Evolutionary conservation across 345 rosid species (phyloP), one percentile per base, ranked within the genome.

Genomic region (Aurinia saxatilis): DNA sequence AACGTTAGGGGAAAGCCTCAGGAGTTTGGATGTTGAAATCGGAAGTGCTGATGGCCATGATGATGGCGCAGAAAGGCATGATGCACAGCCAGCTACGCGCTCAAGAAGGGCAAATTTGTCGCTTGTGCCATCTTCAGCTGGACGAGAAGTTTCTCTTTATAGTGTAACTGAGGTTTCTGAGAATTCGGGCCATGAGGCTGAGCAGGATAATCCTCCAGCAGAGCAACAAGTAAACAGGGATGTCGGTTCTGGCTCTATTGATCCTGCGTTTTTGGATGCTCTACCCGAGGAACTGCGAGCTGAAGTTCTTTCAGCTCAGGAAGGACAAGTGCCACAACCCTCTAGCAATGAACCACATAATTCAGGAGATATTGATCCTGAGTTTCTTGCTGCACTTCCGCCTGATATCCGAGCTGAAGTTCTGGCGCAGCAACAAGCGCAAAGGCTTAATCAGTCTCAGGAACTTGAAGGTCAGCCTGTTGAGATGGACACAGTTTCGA

Each of bases 21-120:
- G 96, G 67, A 92, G 98, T 77, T 75, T 92, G 54, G 98, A 92
- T 73, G 98, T 92, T 77, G 96, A 92, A 72, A 92, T 92, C 38
- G 98, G 98, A 66, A 92, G 98, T 77, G 96, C 95, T 36, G 98
- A 92, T 87, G 96, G 95, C 33, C 98, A 85, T 75, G 98, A 89
- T 63, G 98, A 89, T 67, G 93, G 90, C 70, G 88, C 88, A 30
- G 98, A 92, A 58, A 87, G 98, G 75, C 93, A 82, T 73, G 89
- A 89, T 54, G 80, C 77, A 41, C 95, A 80, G 46, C 76, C 80
- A 71, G 70, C 81, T 59, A 38, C 50, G 14, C 90, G 93, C 25
- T 42, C 74, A 36, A 89, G 96, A 77, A 85, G 98, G 58, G 39
- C 82, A 19, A 85, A 73, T 77, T 72, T 78, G 31, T 66, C 91